Percentiles rank a stretch among this genome's conserved stretches.
Conservation (phyloP, 306 rosid genomes). For the Luffa aegyptiaca region DNA sequence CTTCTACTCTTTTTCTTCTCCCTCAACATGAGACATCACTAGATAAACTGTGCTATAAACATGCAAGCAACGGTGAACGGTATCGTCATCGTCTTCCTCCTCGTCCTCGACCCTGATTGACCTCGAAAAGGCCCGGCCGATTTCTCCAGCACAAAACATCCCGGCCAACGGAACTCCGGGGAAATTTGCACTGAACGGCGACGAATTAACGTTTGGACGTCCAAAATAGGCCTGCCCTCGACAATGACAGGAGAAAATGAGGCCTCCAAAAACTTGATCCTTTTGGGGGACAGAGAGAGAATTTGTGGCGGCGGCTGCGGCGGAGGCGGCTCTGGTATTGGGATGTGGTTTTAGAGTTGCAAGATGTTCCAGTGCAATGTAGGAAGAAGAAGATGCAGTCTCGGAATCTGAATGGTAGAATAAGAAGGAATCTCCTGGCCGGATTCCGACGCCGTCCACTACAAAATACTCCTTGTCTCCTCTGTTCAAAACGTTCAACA, state of each 20-base stretch:
- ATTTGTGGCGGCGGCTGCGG: not conserved
- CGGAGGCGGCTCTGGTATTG: not conserved
- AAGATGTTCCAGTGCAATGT: not conserved
- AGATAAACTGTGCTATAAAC: conserved; percentile 24
- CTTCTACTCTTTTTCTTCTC: not conserved
- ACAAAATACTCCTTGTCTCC: conserved; percentile 1
- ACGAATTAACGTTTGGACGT: not conserved
- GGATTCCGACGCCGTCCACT: conserved; percentile 21
- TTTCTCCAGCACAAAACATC: conserved; percentile 60
- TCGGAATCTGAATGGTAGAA: conserved; percentile 25
- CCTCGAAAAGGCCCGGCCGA: conserved; percentile 16
- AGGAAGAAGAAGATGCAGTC: conserved; percentile 11
- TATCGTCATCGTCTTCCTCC: not conserved
- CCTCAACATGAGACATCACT: conserved; percentile 8
- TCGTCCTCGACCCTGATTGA: not conserved
- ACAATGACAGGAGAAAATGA: conserved; percentile 16
- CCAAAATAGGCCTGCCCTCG: conserved; percentile 19
- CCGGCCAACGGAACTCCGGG: conserved; percentile 57
- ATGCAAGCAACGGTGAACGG: conserved; percentile 14
- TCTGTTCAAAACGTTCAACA: conserved; percentile 7
- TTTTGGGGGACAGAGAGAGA: not conserved
- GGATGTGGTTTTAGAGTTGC: not conserved
- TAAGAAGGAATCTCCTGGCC: conserved; percentile 18
- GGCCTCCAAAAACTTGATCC: conserved; percentile 16
- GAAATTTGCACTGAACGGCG: conserved; percentile 35